phyloP scores from a whole-genome alignment of 495 filamentous ascomycete genomes.

The Penicillium coprophilum region DNA sequence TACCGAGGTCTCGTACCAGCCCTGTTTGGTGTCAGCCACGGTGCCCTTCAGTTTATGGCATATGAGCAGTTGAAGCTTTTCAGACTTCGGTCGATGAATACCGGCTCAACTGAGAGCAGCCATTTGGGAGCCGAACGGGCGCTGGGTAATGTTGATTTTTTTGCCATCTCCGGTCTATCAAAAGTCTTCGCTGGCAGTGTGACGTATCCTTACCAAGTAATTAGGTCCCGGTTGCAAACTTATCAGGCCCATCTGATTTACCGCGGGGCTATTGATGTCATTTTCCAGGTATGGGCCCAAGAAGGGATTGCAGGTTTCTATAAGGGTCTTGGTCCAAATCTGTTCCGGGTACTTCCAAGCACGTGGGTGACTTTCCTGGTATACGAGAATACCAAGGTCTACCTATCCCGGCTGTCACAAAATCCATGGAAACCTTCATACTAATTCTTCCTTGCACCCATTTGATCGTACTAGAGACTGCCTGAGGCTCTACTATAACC shows the following conservation, averaged over 20 bases:
- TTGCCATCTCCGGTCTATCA: slow-evolving; percentile 73
- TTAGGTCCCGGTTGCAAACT: slow-evolving; percentile 82
- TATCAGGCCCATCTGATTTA: slow-evolving; percentile 71
- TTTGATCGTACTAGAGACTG: background rate
- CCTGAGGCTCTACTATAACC: background rate
- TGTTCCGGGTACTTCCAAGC: slow-evolving; percentile 84
- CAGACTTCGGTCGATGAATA: slow-evolving; percentile 28
- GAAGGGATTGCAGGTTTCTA: slow-evolving; percentile 89
- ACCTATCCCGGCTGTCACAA: slow-evolving; percentile 22
- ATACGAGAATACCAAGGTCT: slow-evolving; percentile 86
- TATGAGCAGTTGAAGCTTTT: slow-evolving; percentile 84
- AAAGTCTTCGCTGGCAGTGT: slow-evolving; percentile 84
- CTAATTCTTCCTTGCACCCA: background rate
- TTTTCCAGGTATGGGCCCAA: slow-evolving; percentile 67
- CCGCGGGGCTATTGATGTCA: slow-evolving; percentile 67
- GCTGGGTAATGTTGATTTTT: slow-evolving; percentile 72
- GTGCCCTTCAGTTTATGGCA: slow-evolving; percentile 92
- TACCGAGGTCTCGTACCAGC: slow-evolving; percentile 82
- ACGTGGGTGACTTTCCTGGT: slow-evolving; percentile 98
- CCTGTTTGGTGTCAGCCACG: slow-evolving; percentile 88
- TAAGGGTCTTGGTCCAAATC: slow-evolving; percentile 83
- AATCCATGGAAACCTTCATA: background rate
- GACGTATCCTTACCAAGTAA: slow-evolving; percentile 93
- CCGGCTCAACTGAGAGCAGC: slow-evolving; percentile 5
- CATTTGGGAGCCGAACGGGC: slow-evolving; percentile 20